A percentile compares a stretch with the other conserved stretches of the same genome.
Conservation (phyloP, 139 green algal species). For the Edaphochlamys debaryana region DNA sequence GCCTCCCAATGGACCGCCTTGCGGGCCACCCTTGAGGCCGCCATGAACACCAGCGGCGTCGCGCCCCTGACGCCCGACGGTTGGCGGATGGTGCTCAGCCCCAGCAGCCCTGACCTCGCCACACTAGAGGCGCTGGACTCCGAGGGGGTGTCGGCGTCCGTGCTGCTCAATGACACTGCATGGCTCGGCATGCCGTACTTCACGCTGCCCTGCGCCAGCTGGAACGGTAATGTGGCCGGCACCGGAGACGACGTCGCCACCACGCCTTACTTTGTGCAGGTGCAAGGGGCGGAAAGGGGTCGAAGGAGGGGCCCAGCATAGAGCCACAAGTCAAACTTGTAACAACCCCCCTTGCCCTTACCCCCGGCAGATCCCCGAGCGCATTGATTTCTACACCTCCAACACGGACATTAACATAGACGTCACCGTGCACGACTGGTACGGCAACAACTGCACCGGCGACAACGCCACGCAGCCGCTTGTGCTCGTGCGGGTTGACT, state of each 20-base stretch:
- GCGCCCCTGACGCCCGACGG: too few relatives aligned
- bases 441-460: conserved; percentile 1
- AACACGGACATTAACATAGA: conserved; percentile 17
- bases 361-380: not conserved
- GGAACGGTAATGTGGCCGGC: not conserved
- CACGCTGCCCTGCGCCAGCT: not conserved
- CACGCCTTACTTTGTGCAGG: conserved; percentile 10
- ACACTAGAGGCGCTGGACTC: too few relatives aligned
- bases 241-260: not conserved
- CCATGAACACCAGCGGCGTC: not conserved
- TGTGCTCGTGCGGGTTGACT: too few relatives aligned
- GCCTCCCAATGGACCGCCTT: too few relatives aligned
- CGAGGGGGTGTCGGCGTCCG: too few relatives aligned
- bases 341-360: too few relatives aligned
- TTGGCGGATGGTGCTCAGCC: too few relatives aligned
- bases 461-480: not conserved
- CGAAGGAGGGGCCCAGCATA: too few relatives aligned
- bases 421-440: conserved; percentile 35
- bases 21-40: too few relatives aligned
- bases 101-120: not conserved
- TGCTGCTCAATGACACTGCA: not conserved
- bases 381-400: conserved; percentile 15
- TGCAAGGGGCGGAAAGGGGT: not conserved
- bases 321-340: too few relatives aligned
- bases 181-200: conserved; percentile 6